Conservation (phyloP, 495 filamentous ascomycete species). For the Bombardia bombarda region DNA sequence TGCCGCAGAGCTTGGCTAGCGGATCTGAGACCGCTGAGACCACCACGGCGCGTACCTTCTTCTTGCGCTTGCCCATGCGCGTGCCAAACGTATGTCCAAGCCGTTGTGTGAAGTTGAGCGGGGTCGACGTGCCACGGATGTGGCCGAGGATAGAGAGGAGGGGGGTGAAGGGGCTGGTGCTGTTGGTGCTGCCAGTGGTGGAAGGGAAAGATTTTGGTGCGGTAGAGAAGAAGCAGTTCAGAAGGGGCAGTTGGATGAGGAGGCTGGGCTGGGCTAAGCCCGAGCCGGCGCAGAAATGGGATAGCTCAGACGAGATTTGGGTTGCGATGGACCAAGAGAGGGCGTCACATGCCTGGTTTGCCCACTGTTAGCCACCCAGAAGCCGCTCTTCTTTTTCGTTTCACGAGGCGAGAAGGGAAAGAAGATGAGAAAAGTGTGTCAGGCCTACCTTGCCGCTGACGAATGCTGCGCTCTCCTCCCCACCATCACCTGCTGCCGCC, state of each 20-base stretch:
- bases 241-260: constrained; percentile 7
- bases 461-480: too few relatives aligned
- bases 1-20: neutral
- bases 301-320: constrained; percentile 7
- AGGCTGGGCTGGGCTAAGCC: neutral
- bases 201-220: neutral
- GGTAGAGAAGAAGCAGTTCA: constrained; percentile 6
- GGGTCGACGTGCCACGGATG: constrained; percentile 3
- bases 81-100: constrained; percentile 6
- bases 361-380: neutral
- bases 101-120: constrained; percentile 1
- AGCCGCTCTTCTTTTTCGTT: too few relatives aligned
- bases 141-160: constrained; percentile 5
- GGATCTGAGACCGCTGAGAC: constrained; percentile 1
- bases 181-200: neutral
- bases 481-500: neutral
- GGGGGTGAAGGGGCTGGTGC: neutral
- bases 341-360: neutral
- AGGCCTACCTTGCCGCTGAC: too few relatives aligned
- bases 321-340: constrained; percentile 9
- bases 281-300: constrained; percentile 7
- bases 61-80: constrained; percentile 4
- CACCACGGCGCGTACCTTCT: constrained; percentile 3
- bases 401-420: too few relatives aligned
- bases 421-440: too few relatives aligned